phyloP scores from a whole-genome alignment of 2,329 filamentous ascomycete species.

The Lecanosticta acicola region DNA sequence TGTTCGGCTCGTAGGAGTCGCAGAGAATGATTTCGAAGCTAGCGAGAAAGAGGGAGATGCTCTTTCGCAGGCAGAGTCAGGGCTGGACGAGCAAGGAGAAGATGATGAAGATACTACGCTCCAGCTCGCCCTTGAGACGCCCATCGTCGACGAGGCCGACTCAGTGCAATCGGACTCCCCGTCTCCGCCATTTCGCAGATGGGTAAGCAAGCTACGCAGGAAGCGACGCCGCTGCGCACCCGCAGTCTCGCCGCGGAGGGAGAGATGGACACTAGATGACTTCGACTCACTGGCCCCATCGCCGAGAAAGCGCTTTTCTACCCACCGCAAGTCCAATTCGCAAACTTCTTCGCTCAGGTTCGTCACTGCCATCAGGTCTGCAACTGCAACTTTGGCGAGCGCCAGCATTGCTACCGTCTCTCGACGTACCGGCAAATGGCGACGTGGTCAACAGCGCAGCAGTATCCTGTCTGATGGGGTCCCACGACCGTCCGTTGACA shows the following conservation, averaged over 20 bases:
- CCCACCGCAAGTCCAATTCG: conserved; percentile 45
- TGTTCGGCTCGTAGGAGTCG: conserved; percentile 11
- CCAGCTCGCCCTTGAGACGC: not conserved
- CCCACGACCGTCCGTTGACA: conserved; percentile 59
- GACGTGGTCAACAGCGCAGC: conserved; percentile 55
- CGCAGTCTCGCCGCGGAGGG: conserved; percentile 32
- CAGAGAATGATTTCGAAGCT: conserved; percentile 9
- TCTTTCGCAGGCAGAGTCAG: conserved; percentile 6
- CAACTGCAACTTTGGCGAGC: conserved; percentile 70
- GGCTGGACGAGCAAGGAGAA: not conserved
- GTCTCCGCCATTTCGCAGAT: conserved; percentile 55
- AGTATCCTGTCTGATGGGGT: conserved; percentile 58
- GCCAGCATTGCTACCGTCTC: conserved; percentile 63
- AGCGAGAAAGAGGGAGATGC: not conserved
- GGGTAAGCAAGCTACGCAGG: conserved; percentile 65
- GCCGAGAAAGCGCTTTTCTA: conserved; percentile 8
- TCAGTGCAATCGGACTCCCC: not conserved
- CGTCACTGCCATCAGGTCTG: conserved; percentile 74
- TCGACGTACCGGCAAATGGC: conserved; percentile 49
- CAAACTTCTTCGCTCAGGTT: conserved; percentile 73
- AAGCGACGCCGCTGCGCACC: conserved; percentile 45
- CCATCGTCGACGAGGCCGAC: conserved; percentile 3
- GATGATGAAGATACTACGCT: conserved; percentile 2
- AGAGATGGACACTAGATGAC: conserved; percentile 36
- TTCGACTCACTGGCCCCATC: conserved; percentile 20